A percentile compares a stretch with the other conserved stretches of the same genome.
Evolutionary conservation across 441 rosid species (phyloP).

Genomic region (Pelargonium cotyledonis): DNA sequence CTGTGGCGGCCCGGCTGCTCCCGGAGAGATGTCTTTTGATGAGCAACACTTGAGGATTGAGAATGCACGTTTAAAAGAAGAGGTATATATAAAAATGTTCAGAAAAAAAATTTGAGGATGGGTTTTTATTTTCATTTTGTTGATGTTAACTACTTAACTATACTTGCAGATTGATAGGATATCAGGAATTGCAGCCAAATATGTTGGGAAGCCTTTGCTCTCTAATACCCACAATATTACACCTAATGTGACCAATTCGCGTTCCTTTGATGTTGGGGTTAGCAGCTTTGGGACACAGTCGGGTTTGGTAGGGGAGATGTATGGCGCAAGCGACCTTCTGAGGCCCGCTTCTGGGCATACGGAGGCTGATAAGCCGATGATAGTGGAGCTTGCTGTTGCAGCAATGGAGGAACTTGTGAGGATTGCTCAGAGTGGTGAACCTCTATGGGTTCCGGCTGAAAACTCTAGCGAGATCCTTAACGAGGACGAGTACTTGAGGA

Average conservation of each 20-base stretch:
- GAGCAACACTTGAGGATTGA: constrained; percentile 87
- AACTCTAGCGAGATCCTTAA: constrained; percentile 38
- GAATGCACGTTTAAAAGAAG: constrained; percentile 81
- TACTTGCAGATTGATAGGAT: constrained; percentile 61
- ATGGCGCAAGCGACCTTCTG: constrained; percentile 29
- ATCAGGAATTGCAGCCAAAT: constrained; percentile 82
- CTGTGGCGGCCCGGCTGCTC: constrained; percentile 80
- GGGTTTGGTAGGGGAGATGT: constrained; percentile 32
- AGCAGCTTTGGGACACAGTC: constrained; percentile 41
- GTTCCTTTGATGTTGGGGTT: constrained; percentile 60
- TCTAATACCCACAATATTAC: constrained; percentile 57
- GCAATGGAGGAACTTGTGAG: constrained; percentile 82
- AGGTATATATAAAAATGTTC: constrained; percentile 23
- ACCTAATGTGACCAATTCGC: constrained; percentile 39
- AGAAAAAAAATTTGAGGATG: too few relatives aligned
- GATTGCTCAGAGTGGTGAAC: constrained; percentile 67
- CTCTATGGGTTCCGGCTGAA: constrained; percentile 57
- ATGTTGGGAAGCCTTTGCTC: constrained; percentile 65
- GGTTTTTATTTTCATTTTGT: too few relatives aligned
- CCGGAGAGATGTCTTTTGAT: constrained; percentile 68
- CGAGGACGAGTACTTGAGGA: constrained; percentile 58
- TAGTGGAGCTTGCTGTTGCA: constrained; percentile 72
- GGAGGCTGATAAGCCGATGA: constrained; percentile 59
- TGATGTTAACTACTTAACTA: too few relatives aligned
- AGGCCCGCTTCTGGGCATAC: constrained; percentile 34